Evolutionary conservation across 2,329 filamentous ascomycete genomes (phyloP), one percentile per base, ranked within the genome.

Genomic region (Epichloe baconii): DNA sequence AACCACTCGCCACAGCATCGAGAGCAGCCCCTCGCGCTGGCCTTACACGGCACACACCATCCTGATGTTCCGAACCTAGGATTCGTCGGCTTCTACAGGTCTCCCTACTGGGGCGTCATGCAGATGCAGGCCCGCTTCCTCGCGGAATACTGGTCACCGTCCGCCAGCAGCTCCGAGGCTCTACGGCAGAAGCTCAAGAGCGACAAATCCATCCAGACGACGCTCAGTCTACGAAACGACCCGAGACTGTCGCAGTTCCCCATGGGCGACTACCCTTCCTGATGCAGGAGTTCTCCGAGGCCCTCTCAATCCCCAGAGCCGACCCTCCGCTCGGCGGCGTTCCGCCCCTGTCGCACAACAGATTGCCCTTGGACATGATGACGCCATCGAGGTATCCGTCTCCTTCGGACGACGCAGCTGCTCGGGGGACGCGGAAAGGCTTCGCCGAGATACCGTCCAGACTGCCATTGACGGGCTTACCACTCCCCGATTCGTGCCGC

Each of bases 71-170:
- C 82, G 0, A 77, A 77, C 5, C 68, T 93, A 0, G 86, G 85
- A 0, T 90, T 93, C 59, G 82, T 93, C 1, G 88, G 88, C 0
- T 88, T 89, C 66, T 94, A 94, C 61, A 78, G 88, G 54, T 85
- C 85, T 0, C 86, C 87, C 0, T 93, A 88, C 63, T 94, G 88
- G 88, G 85, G 85, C 1, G 81, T 89, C 0, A 88, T 91, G 76
- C 87, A 93, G 64, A 86, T 89, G 83, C 88, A 94, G 66, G 83
- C 87, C 3, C 77, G 84, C 1, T 76, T 86, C 54, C 68, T 90
- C 5, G 74, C 82, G 0, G 65, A 75, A 12, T 63, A 79, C 11
- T 90, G 86, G 84, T 66, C 65, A 12, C 65, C 64, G 15, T 42
- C 40, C 1, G 5, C 47, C n/a, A n/a, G 1, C 57, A 51, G 49